A percentile compares a stretch with the other conserved stretches of the same genome.
Conservation (phyloP, 2,329 filamentous ascomycete species). For the Akanthomyces uredinophilus region DNA sequence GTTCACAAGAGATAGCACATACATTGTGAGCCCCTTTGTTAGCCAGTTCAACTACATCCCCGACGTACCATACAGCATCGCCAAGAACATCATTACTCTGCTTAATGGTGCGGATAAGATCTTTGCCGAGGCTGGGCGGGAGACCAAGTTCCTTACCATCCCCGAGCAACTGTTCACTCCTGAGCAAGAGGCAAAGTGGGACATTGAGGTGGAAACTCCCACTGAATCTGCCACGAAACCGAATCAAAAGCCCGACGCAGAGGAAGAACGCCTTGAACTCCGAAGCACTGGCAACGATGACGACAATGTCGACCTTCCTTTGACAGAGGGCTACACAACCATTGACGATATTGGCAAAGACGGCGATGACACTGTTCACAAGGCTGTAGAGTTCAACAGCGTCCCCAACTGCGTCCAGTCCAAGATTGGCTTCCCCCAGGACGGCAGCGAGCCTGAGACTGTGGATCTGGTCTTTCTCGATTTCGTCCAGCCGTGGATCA, state of each 20-base stretch:
- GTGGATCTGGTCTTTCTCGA: conserved; percentile 91
- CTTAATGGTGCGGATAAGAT: conserved; percentile 53
- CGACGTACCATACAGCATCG: conserved; percentile 73
- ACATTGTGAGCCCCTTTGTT: conserved; percentile 80
- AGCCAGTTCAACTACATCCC: conserved; percentile 72
- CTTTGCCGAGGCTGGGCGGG: conserved; percentile 31
- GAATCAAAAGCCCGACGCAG: conserved; percentile 18
- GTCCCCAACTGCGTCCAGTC: conserved; percentile 82
- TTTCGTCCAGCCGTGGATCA: conserved; percentile 79
- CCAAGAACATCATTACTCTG: conserved; percentile 59
- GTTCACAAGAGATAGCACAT: conserved; percentile 85
- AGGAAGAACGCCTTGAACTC: conserved; percentile 26
- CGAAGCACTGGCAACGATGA: conserved; percentile 22
- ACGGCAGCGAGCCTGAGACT: conserved; percentile 52
- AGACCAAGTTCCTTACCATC: conserved; percentile 44
- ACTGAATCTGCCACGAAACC: conserved; percentile 6
- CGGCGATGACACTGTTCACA: conserved; percentile 86
- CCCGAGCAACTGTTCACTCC: conserved; percentile 38
- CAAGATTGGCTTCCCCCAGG: conserved; percentile 55
- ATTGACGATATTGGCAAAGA: conserved; percentile 75
- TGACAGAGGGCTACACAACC: conserved; percentile 77
- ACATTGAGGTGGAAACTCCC: background rate
- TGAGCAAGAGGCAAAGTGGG: background rate
- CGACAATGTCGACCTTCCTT: conserved; percentile 26
- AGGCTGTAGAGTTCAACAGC: conserved; percentile 65